These are phyloP conservation scores for Mycosphaerella sp. DNA, from an alignment of 2,329 filamentous ascomycete genomes.

Conservation along the genomic window DNA sequence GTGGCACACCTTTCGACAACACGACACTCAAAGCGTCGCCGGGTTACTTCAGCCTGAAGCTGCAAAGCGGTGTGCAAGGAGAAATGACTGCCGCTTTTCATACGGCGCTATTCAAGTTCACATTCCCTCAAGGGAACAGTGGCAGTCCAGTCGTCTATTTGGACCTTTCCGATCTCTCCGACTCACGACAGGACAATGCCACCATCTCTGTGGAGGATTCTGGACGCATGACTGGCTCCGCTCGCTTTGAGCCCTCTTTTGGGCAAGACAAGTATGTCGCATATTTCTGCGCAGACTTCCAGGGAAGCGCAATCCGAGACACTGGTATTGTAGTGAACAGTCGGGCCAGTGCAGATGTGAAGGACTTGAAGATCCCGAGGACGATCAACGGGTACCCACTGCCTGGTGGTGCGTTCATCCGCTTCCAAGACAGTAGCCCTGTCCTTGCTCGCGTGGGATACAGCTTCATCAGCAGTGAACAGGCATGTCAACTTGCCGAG, in stretches of 20 bases:
- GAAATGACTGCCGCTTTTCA: slow-evolving; percentile 57
- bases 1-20: slow-evolving; percentile 46
- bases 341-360: slow-evolving; percentile 42
- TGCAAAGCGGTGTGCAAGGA: slow-evolving; percentile 50
- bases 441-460: slow-evolving; percentile 56
- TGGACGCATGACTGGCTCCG: slow-evolving; percentile 53
- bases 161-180: slow-evolving; percentile 54
- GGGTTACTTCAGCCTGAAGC: slow-evolving; percentile 53
- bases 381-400: slow-evolving; percentile 37
- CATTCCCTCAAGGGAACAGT: slow-evolving; percentile 39
- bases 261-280: slow-evolving; percentile 52
- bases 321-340: slow-evolving; percentile 49
- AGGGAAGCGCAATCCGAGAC: slow-evolving; percentile 44
- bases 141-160: slow-evolving; percentile 52
- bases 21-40: slow-evolving; percentile 49
- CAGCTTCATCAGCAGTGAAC: slow-evolving; percentile 57
- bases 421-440: slow-evolving; percentile 41
- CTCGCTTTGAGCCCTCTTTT: slow-evolving; percentile 55
- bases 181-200: slow-evolving; percentile 49
- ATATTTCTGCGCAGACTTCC: slow-evolving; percentile 57
- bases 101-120: slow-evolving; percentile 55
- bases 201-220: slow-evolving; percentile 49
- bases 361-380: slow-evolving; percentile 32
- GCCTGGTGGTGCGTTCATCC: slow-evolving; percentile 37
- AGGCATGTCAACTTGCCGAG: slow-evolving; percentile 56